Conservation (phyloP, 1,284 basidiomycete species). For the Pseudomicrostroma phylloplanum region DNA sequence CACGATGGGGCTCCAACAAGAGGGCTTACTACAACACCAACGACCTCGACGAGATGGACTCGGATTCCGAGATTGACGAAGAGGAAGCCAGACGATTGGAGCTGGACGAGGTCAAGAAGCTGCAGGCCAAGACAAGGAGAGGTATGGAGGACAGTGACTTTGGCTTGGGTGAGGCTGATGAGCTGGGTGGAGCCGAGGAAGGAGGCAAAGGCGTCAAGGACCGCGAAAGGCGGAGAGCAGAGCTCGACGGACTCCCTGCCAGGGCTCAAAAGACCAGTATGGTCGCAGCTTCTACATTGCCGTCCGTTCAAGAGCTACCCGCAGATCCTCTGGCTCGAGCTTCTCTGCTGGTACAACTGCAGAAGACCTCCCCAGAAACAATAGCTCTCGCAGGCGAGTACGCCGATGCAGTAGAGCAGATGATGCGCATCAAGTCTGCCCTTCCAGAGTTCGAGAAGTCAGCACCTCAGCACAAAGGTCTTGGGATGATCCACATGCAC, state of each 20-base stretch:
- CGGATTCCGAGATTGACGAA: slow-evolving; percentile 52
- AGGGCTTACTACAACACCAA: slow-evolving; percentile 46
- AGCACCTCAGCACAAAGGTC: slow-evolving; percentile 11
- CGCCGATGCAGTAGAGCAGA: slow-evolving; percentile 55
- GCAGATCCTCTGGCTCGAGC: slow-evolving; percentile 51
- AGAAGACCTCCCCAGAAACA: slow-evolving; percentile 71
- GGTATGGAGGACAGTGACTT: slow-evolving; percentile 73
- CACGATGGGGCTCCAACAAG: slow-evolving; percentile 45
- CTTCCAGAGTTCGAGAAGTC: slow-evolving; percentile 56
- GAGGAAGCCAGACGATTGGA: slow-evolving; percentile 60
- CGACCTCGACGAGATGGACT: slow-evolving; percentile 40
- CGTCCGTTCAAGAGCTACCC: slow-evolving; percentile 12
- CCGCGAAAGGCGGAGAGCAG: slow-evolving; percentile 28
- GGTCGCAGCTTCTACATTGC: not conserved
- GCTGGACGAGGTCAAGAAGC: slow-evolving; percentile 73
- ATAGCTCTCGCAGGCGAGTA: slow-evolving; percentile 57
- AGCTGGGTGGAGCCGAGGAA: slow-evolving; percentile 26
- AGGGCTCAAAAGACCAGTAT: slow-evolving; percentile 2
- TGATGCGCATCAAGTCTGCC: slow-evolving; percentile 56
- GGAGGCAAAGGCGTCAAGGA: slow-evolving; percentile 31
- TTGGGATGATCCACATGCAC: slow-evolving; percentile 24
- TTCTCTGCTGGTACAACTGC: slow-evolving; percentile 66
- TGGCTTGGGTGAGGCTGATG: slow-evolving; percentile 64
- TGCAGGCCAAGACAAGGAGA: slow-evolving; percentile 71
- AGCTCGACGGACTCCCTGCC: slow-evolving; percentile 26